These are phyloP conservation scores for Alternaria sp. DNA, from an alignment of 2,329 filamentous ascomycete species.

Conservation along the genomic window DNA sequence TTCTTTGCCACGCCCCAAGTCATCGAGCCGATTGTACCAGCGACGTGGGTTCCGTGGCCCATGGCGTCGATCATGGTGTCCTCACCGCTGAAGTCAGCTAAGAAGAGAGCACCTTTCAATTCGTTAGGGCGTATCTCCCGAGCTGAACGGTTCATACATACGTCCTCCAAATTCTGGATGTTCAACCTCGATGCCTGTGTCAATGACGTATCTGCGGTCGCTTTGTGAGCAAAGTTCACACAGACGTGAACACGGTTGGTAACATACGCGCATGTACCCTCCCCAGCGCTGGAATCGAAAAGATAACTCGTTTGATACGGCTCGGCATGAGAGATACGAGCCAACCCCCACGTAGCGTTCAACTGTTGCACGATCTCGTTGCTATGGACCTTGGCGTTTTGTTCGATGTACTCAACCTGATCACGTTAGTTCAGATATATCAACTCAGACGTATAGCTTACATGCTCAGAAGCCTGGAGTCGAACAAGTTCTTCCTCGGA, in stretches of 20 bases:
- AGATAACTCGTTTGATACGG: conserved; percentile 42
- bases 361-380: conserved; percentile 41
- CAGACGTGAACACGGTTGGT: neutral
- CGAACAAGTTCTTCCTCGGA: conserved; percentile 31
- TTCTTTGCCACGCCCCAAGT: conserved; percentile 46
- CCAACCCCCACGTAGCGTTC: conserved; percentile 49
- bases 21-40: conserved; percentile 40
- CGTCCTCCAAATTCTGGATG: conserved; percentile 55
- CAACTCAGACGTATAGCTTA: conserved; percentile 8
- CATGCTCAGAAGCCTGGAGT: conserved; percentile 33
- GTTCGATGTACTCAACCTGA: conserved; percentile 46
- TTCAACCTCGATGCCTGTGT: conserved; percentile 65
- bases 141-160: conserved; percentile 17
- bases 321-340: conserved; percentile 45
- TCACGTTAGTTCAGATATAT: neutral
- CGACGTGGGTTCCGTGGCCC: conserved; percentile 48
- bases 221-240: neutral
- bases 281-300: conserved; percentile 47
- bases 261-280: conserved; percentile 51
- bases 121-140: neutral
- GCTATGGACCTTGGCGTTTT: conserved; percentile 38
- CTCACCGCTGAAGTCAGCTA: conserved; percentile 36
- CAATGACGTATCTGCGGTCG: conserved; percentile 61
- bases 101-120: conserved; percentile 29
- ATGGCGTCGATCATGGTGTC: conserved; percentile 28